A percentile compares a stretch with the other conserved stretches of the same genome.
These are phyloP conservation scores for Phytophthora crassamura DNA, from an alignment of 352 stramenopile species.

Conservation along the genomic window DNA sequence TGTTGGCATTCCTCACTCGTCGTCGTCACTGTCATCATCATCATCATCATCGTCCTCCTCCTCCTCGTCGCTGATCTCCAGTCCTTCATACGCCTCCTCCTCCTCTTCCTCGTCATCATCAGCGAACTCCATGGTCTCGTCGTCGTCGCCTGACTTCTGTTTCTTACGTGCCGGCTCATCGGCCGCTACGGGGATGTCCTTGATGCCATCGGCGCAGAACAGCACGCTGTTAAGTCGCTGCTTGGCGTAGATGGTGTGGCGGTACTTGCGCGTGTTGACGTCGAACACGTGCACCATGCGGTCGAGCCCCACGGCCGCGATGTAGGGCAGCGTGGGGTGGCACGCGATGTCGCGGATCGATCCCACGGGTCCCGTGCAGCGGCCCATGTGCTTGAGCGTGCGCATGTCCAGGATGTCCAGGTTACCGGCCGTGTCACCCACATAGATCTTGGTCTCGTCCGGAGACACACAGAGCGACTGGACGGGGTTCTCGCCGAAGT, in stretches of 20 bases:
- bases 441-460: conserved; percentile 80
- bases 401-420: conserved; percentile 91
- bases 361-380: conserved; percentile 90
- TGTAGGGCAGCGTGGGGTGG: conserved; percentile 90
- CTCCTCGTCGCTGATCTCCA: conserved; percentile 76
- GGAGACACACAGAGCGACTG: conserved; percentile 76
- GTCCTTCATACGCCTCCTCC: conserved; percentile 86
- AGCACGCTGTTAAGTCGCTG: conserved; percentile 93
- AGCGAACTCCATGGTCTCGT: conserved; percentile 47
- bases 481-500: conserved; percentile 76
- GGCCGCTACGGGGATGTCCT: conserved; percentile 49
- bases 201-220: conserved; percentile 86
- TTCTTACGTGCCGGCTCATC: conserved; percentile 55
- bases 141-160: conserved; percentile 48
- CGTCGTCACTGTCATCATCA: conserved; percentile 54
- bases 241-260: conserved; percentile 81
- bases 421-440: conserved; percentile 91
- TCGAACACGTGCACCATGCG: conserved; percentile 95
- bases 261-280: conserved; percentile 80
- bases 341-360: conserved; percentile 91
- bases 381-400: conserved; percentile 84
- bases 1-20: conserved; percentile 36
- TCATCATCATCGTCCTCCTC: conserved; percentile 60
- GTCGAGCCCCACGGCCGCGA: conserved; percentile 93
- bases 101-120: conserved; percentile 71